Evolutionary conservation across 148 eudicot species (phyloP).

Genomic region (Linanthus parryae): DNA sequence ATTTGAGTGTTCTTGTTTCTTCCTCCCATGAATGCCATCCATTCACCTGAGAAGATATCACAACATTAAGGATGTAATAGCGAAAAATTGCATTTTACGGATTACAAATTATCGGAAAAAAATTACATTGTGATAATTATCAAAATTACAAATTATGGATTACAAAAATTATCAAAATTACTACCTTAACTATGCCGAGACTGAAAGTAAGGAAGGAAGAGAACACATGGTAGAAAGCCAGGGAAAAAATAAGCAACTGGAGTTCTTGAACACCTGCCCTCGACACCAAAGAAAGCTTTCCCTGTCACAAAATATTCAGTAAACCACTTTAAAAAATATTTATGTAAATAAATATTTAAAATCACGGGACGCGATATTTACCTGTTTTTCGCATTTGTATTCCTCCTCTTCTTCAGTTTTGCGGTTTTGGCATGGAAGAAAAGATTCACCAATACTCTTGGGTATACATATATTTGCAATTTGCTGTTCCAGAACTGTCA

Average conservation of each 20-base stretch:
- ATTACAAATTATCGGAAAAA: background rate
- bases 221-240: conserved; percentile 14
- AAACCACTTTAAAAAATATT: background rate
- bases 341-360: background rate
- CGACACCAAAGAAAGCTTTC: conserved; percentile 32
- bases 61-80: background rate
- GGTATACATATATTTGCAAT: conserved; percentile 35
- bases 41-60: conserved; percentile 25
- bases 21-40: conserved; percentile 46
- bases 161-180: background rate
- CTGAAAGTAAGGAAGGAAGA: conserved; percentile 12
- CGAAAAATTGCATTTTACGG: background rate
- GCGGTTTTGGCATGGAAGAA: conserved; percentile 29
- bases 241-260: conserved; percentile 22
- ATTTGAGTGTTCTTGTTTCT: conserved; percentile 38
- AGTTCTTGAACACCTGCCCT: conserved; percentile 35
- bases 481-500: conserved; percentile 18
- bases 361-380: background rate
- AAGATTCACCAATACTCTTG: conserved; percentile 16
- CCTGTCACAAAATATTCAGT: conserved; percentile 15
- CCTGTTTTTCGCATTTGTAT: conserved; percentile 31
- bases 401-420: conserved; percentile 19
- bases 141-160: background rate
- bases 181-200: conserved; percentile 32
- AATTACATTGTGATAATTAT: too few relatives aligned